phyloP scores from a whole-genome alignment of 179 eudicot species.

The Nepenthes alata region DNA sequence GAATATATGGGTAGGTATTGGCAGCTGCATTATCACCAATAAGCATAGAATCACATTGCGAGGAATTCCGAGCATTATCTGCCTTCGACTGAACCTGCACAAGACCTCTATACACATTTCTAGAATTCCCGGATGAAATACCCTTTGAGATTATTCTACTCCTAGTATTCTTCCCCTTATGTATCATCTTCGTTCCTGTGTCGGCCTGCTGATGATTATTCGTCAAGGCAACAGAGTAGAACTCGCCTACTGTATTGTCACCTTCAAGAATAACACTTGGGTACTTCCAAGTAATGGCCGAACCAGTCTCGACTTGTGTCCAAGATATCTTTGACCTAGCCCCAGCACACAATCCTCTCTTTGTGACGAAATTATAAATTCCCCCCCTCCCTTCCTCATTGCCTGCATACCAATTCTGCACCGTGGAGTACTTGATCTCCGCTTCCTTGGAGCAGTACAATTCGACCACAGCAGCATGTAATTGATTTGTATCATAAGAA shows the following conservation, averaged over 20 bases:
- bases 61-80: conserved; percentile 71
- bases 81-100: conserved; percentile 83
- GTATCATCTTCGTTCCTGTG: conserved; percentile 96
- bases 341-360: conserved; percentile 85
- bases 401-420: conserved; percentile 97
- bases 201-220: conserved; percentile 91
- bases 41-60: conserved; percentile 98
- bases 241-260: conserved; percentile 88
- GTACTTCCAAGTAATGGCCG: conserved; percentile 98
- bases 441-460: conserved; percentile 66
- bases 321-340: conserved; percentile 79
- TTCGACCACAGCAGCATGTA: conserved; percentile 97
- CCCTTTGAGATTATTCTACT: conserved; percentile 97
- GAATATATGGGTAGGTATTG: conserved; percentile 90
- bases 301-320: conserved; percentile 98
- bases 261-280: conserved; percentile 94
- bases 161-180: conserved; percentile 82
- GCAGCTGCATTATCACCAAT: conserved; percentile 86
- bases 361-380: conserved; percentile 83
- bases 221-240: conserved; percentile 89
- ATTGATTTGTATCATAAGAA: conserved; percentile 82
- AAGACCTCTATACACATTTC: conserved; percentile 83
- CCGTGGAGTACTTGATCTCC: conserved; percentile 81
- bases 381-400: conserved; percentile 88
- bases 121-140: conserved; percentile 83